These are phyloP conservation scores for Sugiyamaella grinbergsii DNA, from an alignment of 1,139 yeast genomes.

Conservation along the genomic window DNA sequence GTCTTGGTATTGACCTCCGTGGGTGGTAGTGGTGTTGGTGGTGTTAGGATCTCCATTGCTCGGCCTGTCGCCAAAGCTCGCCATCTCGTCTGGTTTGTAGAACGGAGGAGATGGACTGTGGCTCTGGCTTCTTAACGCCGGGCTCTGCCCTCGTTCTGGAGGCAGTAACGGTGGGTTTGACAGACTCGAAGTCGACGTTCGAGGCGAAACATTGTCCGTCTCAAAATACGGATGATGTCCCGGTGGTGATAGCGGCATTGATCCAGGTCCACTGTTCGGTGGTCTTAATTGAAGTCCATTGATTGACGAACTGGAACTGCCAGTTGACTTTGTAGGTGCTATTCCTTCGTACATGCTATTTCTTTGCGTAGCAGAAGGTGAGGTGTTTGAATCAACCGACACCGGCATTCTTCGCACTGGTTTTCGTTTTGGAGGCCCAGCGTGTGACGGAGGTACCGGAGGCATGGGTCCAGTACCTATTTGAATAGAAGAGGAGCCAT, in stretches of 20 bases:
- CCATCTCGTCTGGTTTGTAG: slow-evolving; percentile 16
- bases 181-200: slow-evolving; percentile 15
- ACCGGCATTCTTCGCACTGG: slow-evolving; percentile 29
- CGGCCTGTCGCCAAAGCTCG: background rate
- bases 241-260: slow-evolving; percentile 5
- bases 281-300: slow-evolving; percentile 12
- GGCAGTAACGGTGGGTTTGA: slow-evolving; percentile 3
- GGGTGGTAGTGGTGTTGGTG: background rate
- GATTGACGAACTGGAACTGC: slow-evolving; percentile 9
- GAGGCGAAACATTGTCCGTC: background rate
- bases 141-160: background rate
- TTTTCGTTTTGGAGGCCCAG: slow-evolving; percentile 26
- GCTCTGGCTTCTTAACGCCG: slow-evolving; percentile 15
- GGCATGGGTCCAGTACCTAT: slow-evolving; percentile 14
- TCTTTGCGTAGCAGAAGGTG: slow-evolving; percentile 14
- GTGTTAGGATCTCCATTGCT: background rate
- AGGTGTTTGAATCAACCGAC: slow-evolving; percentile 2
- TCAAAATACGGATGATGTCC: slow-evolving; percentile 11
- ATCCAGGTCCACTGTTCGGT: slow-evolving; percentile 6
- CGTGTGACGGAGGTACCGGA: slow-evolving; percentile 24
- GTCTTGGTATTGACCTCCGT: background rate
- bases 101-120: slow-evolving; percentile 21
- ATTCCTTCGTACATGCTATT: slow-evolving; percentile 13
- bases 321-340: slow-evolving; percentile 9
- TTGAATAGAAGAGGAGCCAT: no score